Evolutionary conservation across 192 early-diverging fungal species (phyloP), one percentile per base, ranked within the genome.

Genomic region (Entomortierella chlamydospora): DNA sequence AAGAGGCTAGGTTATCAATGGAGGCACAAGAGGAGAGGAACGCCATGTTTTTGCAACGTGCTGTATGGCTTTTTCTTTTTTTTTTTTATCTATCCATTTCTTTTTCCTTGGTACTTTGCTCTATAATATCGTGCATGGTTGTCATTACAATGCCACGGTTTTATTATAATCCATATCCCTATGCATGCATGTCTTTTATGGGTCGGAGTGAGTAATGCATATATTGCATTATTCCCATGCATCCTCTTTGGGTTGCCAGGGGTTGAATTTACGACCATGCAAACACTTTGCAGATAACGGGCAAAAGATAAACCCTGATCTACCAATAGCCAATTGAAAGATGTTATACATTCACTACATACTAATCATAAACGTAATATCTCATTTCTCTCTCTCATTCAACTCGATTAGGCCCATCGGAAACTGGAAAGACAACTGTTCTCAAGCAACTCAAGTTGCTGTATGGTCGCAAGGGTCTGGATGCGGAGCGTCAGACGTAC

Each of bases 361-460:
- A 37, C 34, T 10, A 10, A n/a, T n/a, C n/a, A n/a, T n/a, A n/a
- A n/a, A n/a, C n/a, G n/a, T 51, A 23, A 17, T 51, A 22, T 51
- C 50, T 13, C 10, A 10, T 28, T 23, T 10, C 26, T 23, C 25
- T 26, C 23, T 29, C 22, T 54, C 23, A 28, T 18, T 54, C 15
- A 8, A 23, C 26, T 13, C 18, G 5, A 25, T 54, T 79, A 87
- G 88, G 88, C 61, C 86, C 89, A 41, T 85, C 86, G 17, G 89
- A 90, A 71, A 86, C 86, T 22, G 89, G 89, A 57, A 90, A 90
- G 82, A 87, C 89, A 10, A 90, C 89, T 18, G 83, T 85, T 17
- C 57, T 83, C n/a, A 79, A 81, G 26, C 85, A 82, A 62, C 43
- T 77, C 11, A 71, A 78, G 74, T 60, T 76, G 42, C 71, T 82